A percentile compares a stretch with the other conserved stretches of the same genome.
Conservation (phyloP, 305 asterid species). For the Fraxinus platypoda region DNA sequence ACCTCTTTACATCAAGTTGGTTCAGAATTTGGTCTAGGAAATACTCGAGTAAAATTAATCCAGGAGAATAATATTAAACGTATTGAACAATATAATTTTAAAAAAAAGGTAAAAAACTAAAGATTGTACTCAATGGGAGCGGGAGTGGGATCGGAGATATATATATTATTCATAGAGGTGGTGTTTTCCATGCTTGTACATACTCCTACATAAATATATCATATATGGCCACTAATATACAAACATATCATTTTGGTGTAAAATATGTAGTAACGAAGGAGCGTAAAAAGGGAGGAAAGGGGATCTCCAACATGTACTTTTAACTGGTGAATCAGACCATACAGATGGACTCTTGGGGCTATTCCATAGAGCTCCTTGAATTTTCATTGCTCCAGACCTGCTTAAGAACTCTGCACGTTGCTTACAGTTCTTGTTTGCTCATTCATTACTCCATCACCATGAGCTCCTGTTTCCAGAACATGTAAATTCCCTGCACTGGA, state of each 20-base stretch:
- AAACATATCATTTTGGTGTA: neutral
- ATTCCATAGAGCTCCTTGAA: slow-evolving; percentile 41
- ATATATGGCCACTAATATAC: neutral
- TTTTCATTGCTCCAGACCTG: slow-evolving; percentile 38
- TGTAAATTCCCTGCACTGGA: slow-evolving; percentile 38
- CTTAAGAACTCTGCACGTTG: slow-evolving; percentile 60
- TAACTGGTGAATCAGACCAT: slow-evolving; percentile 44
- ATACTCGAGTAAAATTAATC: no score
- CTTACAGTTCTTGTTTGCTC: slow-evolving; percentile 34
- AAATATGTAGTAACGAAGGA: neutral
- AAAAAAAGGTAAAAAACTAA: neutral
- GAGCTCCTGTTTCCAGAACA: slow-evolving; percentile 40
- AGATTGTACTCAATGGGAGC: neutral
- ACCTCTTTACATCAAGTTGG: neutral
- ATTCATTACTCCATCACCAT: slow-evolving; percentile 35
- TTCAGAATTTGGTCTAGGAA: neutral
- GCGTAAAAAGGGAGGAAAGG: neutral
- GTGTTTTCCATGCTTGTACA: neutral
- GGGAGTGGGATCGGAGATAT: neutral
- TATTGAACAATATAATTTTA: neutral
- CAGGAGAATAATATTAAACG: neutral
- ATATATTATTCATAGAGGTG: neutral
- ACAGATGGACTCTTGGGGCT: slow-evolving; percentile 41
- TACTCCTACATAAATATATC: neutral
- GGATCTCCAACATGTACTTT: slow-evolving; percentile 35